Conservation (phyloP, 768 basidiomycete genomes). For the Podaxis pistillaris region DNA sequence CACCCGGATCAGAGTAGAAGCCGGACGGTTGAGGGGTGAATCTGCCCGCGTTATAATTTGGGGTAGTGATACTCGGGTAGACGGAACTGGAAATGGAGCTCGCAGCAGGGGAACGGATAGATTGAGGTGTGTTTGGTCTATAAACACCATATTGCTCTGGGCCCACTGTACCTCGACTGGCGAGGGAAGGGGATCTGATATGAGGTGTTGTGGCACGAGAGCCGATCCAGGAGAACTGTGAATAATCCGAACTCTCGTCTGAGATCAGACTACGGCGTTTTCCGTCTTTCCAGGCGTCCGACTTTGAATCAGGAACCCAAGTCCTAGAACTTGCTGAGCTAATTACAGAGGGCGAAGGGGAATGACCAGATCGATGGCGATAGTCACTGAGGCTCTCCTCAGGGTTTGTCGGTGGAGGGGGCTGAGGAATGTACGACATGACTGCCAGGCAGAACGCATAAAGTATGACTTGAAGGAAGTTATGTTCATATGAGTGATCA, state of each 20-base stretch:
- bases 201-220: neutral
- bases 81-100: conserved; percentile 10
- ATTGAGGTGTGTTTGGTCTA: conserved; percentile 14
- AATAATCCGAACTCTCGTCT: conserved; percentile 21
- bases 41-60: neutral
- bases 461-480: conserved; percentile 21
- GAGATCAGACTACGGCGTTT: conserved; percentile 21
- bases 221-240: conserved; percentile 20
- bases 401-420: conserved; percentile 22
- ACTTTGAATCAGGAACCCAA: neutral
- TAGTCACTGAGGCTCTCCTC: conserved; percentile 19
- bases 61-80: neutral
- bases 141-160: conserved; percentile 5
- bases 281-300: conserved; percentile 17
- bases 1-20: neutral
- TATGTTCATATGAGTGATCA: neutral
- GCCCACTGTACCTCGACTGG: conserved; percentile 6
- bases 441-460: conserved; percentile 28
- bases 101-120: conserved; percentile 12
- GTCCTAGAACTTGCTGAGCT: neutral
- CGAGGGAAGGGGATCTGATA: conserved; percentile 7
- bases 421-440: conserved; percentile 29
- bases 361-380: neutral
- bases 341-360: neutral
- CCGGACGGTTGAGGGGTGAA: neutral